Percentiles rank a stretch among this genome's conserved stretches.
Evolutionary conservation across 2,329 filamentous ascomycete species (phyloP).

Genomic region (Fusarium devonianum): DNA sequence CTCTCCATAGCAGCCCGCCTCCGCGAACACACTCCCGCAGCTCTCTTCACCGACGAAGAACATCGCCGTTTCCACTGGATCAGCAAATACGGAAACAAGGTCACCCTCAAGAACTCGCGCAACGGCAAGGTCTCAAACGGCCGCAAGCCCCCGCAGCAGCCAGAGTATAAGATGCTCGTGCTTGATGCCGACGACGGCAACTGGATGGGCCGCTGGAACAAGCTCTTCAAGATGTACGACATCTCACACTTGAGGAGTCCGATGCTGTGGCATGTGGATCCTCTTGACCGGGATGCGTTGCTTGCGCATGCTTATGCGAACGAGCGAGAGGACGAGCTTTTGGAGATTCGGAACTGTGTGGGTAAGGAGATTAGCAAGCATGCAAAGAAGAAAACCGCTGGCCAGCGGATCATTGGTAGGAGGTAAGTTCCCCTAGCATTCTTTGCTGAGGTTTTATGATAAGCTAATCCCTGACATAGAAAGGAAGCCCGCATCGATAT

Average conservation of each 20-base stretch:
- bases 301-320: slow-evolving; percentile 71
- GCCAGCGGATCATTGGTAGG: slow-evolving; percentile 47
- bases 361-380: slow-evolving; percentile 85
- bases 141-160: slow-evolving; percentile 13
- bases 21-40: slow-evolving; percentile 75
- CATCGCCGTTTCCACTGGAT: slow-evolving; percentile 85
- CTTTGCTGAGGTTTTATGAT: not conserved
- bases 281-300: slow-evolving; percentile 75
- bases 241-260: slow-evolving; percentile 78
- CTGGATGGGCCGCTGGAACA: slow-evolving; percentile 78
- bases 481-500: slow-evolving; percentile 59
- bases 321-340: slow-evolving; percentile 67
- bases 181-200: slow-evolving; percentile 68
- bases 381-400: slow-evolving; percentile 68
- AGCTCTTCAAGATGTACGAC: slow-evolving; percentile 70
- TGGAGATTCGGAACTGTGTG: slow-evolving; percentile 76
- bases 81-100: slow-evolving; percentile 66
- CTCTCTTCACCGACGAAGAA: slow-evolving; percentile 84
- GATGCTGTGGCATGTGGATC: slow-evolving; percentile 85
- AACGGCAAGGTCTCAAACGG: slow-evolving; percentile 42
- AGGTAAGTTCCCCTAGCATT: slow-evolving; percentile 47
- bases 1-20: slow-evolving; percentile 77
- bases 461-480: slow-evolving; percentile 32
- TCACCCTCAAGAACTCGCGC: slow-evolving; percentile 60
- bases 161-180: slow-evolving; percentile 61